Evolutionary conservation across 2,329 filamentous ascomycete genomes (phyloP).

Genomic region (Talaromyces rugulosus): DNA sequence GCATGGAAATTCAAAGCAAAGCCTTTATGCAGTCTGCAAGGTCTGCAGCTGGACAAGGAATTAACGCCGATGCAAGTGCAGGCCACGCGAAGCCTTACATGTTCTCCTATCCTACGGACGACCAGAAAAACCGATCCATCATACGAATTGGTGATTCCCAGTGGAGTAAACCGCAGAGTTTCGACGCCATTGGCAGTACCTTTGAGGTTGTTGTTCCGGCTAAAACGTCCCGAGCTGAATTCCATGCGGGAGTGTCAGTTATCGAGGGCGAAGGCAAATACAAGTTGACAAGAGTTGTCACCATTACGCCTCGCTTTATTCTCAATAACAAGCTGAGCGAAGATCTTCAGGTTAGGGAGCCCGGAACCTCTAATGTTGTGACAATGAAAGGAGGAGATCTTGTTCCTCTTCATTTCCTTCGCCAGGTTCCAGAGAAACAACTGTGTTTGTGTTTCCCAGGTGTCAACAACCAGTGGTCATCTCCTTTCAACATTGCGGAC

Average conservation of each 20-base stretch:
- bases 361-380: conserved; percentile 82
- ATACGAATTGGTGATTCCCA: conserved; percentile 83
- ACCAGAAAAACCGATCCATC: conserved; percentile 84
- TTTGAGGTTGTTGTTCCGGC: conserved; percentile 82
- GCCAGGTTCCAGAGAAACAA: conserved; percentile 78
- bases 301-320: conserved; percentile 85
- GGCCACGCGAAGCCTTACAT: conserved; percentile 80
- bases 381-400: conserved; percentile 73
- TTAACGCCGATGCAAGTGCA: conserved; percentile 48
- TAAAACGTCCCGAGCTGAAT: conserved; percentile 66
- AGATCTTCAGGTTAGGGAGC: conserved; percentile 83
- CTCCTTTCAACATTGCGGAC: conserved; percentile 95
- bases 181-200: conserved; percentile 93
- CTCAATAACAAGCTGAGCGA: conserved; percentile 90
- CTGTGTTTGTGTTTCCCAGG: conserved; percentile 89
- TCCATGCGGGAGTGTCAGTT: conserved; percentile 85
- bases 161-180: conserved; percentile 97
- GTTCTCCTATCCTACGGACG: conserved; percentile 88
- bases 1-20: conserved; percentile 84
- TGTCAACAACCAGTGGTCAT: conserved; percentile 95
- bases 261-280: conserved; percentile 94
- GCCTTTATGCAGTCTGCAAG: conserved; percentile 79
- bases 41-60: conserved; percentile 75
- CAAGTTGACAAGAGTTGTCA: conserved; percentile 94
- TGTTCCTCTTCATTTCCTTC: conserved; percentile 83